Evolutionary conservation across 2,329 filamentous ascomycete species (phyloP).

Genomic region (Talaromyces sp.): DNA sequence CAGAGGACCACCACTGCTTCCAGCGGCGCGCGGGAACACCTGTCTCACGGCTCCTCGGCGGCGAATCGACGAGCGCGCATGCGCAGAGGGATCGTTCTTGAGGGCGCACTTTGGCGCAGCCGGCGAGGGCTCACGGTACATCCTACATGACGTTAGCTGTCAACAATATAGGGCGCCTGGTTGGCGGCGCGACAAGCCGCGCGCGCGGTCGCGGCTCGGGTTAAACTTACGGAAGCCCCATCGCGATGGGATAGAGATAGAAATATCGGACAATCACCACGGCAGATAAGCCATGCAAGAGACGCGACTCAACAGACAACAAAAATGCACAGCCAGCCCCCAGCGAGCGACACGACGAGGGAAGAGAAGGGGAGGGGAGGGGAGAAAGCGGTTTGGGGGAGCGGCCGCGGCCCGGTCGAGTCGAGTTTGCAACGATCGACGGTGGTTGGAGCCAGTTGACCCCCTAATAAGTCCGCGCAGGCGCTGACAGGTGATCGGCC

Average conservation of each 20-base stretch:
- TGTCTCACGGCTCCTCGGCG: constrained; percentile 40
- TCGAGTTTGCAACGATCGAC: neutral
- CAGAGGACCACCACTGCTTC: constrained; percentile 19
- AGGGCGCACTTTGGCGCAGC: constrained; percentile 39
- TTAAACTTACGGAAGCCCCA: constrained; percentile 40
- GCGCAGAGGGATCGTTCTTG: constrained; percentile 49
- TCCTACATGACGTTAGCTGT: constrained; percentile 28
- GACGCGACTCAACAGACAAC: neutral
- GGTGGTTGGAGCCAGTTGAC: neutral
- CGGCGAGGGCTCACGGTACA: constrained; percentile 52
- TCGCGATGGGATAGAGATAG: constrained; percentile 14
- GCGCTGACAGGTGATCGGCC: neutral
- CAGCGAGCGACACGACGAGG: neutral
- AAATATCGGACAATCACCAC: neutral
- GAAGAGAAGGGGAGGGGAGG: neutral
- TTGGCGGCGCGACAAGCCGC: constrained; percentile 4
- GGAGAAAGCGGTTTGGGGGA: neutral
- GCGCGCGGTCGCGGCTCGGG: constrained; percentile 9
- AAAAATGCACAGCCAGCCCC: neutral
- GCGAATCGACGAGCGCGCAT: constrained; percentile 54
- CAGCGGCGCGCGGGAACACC: constrained; percentile 20
- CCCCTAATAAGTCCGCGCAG: neutral
- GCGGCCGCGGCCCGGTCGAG: neutral
- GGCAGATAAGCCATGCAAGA: neutral
- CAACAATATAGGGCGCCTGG: constrained; percentile 11